Evolutionary conservation across 345 rosid species (phyloP), one percentile per base, ranked within the genome.

Genomic region (Populus euphratica): DNA sequence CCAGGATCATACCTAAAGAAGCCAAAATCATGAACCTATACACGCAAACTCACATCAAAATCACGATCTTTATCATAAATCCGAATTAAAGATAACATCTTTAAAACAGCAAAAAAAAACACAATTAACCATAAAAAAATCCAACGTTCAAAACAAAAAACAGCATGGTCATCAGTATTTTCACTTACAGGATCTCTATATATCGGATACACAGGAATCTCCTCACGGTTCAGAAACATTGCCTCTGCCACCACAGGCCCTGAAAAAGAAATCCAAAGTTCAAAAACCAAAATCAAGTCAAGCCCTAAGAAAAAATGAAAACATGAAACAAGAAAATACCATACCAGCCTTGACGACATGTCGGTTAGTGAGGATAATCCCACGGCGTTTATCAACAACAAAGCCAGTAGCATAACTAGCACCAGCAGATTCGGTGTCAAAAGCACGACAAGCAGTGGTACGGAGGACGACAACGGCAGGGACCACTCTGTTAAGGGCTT

Each of bases 221-320:
- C 98, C 84, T 95, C 99, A 11, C 93, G 91, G 76, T 95, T 93
- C 50, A 93, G 87, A 88, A 95, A 93, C 89, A 87, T 95, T 29
- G 98, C 98, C 90, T 93, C 97, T 8, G 97, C 98, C 84, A 95
- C 96, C 59, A 95, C 96, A 25, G 98, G 99, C 56, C 98, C 99
- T 95, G 76, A 73, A 76, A 36, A 68, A 80, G 52, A 47, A 47
- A 47, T 14, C 52, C 18, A 47, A 47, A 47, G 14, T 47, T 14
- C 1, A 47, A 47, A 47, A 47, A 14, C 18, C 52, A 47, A 47
- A 47, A 47, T 4, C 18, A 14, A 47, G 18, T 47, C 18, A 47
- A 47, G 12, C 52, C 52, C 5, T 4, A 1, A 47, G 47, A 43
- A 10, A 43, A 43, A 47, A 12, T 14, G 36, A 33, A 33, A 47